Evolutionary conservation across 2,329 filamentous ascomycete genomes (phyloP).

Genomic region (Westerdykella ornata): DNA sequence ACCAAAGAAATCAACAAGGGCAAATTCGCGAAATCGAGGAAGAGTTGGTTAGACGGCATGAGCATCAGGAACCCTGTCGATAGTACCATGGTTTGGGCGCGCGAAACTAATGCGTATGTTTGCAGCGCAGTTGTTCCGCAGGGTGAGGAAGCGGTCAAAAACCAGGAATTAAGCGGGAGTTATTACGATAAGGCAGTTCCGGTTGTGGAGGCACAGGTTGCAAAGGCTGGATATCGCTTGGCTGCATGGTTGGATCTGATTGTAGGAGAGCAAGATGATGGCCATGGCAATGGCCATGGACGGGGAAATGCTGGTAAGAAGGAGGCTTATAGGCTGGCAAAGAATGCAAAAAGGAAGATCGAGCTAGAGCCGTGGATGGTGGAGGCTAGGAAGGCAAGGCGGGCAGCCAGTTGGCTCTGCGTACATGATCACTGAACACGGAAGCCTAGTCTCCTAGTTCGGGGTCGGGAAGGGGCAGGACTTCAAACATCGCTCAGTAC

Average conservation of each 20-base stretch:
- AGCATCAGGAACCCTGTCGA: slow-evolving; percentile 31
- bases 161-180: slow-evolving; percentile 33
- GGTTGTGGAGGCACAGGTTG: slow-evolving; percentile 40
- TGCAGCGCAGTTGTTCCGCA: slow-evolving; percentile 39
- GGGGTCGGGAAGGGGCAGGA: no score
- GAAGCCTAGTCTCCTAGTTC: no score
- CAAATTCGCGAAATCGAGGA: slow-evolving; percentile 27
- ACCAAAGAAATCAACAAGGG: slow-evolving; percentile 37
- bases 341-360: slow-evolving; percentile 47
- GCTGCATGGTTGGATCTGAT: slow-evolving; percentile 29
- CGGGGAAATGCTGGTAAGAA: neutral
- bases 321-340: no score
- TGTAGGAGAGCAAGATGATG: slow-evolving; percentile 7
- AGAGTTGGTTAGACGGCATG: slow-evolving; percentile 35
- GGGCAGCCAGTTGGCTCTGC: slow-evolving; percentile 30
- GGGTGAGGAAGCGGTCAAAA: slow-evolving; percentile 32
- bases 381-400: slow-evolving; percentile 66
- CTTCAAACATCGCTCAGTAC: no score
- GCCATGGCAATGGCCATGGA: neutral
- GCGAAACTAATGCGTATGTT: slow-evolving; percentile 40
- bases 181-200: slow-evolving; percentile 36
- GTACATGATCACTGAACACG: no score
- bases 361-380: slow-evolving; percentile 69
- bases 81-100: slow-evolving; percentile 39
- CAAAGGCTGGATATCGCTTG: slow-evolving; percentile 35